phyloP scores from a whole-genome alignment of 371 early-diverging fungal species.

The Dentiscutata heterogama region DNA sequence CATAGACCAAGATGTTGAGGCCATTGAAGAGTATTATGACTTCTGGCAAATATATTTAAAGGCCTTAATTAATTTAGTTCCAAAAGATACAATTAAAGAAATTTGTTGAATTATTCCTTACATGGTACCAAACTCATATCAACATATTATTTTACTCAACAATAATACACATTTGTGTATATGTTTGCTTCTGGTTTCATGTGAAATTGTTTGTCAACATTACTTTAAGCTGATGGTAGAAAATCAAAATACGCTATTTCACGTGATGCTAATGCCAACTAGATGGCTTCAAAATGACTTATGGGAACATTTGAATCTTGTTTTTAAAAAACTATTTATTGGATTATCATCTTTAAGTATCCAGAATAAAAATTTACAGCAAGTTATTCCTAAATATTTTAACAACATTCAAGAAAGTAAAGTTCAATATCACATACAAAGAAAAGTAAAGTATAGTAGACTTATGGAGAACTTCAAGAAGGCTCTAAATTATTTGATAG shows the following conservation, averaged over 20 bases:
- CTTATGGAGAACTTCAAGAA: background rate
- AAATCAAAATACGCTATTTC: too few relatives aligned
- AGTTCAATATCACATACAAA: background rate
- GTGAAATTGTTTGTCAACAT: too few relatives aligned
- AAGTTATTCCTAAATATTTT: background rate
- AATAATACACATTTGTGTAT: too few relatives aligned
- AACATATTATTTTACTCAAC: too few relatives aligned
- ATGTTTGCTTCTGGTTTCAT: too few relatives aligned
- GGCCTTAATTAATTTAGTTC: background rate
- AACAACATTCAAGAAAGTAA: background rate
- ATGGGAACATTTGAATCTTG: background rate
- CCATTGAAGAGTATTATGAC: background rate
- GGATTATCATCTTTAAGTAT: background rate
- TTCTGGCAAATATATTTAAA: background rate
- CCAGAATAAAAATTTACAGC: background rate
- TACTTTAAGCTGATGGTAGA: too few relatives aligned
- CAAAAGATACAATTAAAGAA: background rate
- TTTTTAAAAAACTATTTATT: conserved; percentile 1
- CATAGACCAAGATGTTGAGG: background rate
- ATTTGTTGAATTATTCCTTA: background rate
- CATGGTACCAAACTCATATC: too few relatives aligned
- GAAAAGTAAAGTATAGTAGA: background rate
- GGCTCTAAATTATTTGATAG: background rate
- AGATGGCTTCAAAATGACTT: background rate
- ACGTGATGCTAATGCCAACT: too few relatives aligned